Percentiles rank a stretch among this genome's conserved stretches.
Evolutionary conservation across 768 basidiomycete genomes (phyloP).

Genomic region (Russula sp.): DNA sequence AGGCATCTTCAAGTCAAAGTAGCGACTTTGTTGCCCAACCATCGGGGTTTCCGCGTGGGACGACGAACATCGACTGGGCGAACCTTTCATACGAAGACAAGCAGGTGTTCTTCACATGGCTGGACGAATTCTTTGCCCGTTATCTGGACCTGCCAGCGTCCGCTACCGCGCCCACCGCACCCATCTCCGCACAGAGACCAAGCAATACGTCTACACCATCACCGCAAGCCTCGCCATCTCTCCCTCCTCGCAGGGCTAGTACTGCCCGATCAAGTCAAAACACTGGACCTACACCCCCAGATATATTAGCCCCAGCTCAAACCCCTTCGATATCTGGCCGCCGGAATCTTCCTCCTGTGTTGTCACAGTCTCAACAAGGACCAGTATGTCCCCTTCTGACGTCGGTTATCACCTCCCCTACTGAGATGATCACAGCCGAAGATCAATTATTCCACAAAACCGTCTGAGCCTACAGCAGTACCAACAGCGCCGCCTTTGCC

Average conservation of each 20-base stretch:
- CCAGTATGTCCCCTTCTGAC: background rate
- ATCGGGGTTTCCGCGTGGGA: background rate
- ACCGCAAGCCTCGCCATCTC: background rate
- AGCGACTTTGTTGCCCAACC: background rate
- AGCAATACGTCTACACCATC: background rate
- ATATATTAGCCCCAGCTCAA: background rate
- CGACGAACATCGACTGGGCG: constrained; percentile 51
- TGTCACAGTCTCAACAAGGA: constrained; percentile 4
- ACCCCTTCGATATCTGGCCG: background rate
- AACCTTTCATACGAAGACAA: constrained; percentile 64
- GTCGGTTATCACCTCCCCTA: background rate
- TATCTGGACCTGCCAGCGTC: constrained; percentile 27
- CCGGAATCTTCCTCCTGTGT: constrained; percentile 6
- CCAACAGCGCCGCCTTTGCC: background rate
- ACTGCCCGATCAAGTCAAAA: background rate
- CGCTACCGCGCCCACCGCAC: background rate
- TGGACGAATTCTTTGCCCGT: constrained; percentile 72
- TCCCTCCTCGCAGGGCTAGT: background rate
- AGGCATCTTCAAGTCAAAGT: background rate
- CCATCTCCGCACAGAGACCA: background rate
- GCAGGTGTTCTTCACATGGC: constrained; percentile 64
- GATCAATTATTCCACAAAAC: constrained; percentile 16
- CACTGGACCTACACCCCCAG: background rate
- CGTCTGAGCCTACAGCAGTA: background rate
- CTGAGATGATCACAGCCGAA: constrained; percentile 10